Base-by-base conservation (phyloP, 352 stramenopile species). In the Phytophthora gonapodyides region DNA sequence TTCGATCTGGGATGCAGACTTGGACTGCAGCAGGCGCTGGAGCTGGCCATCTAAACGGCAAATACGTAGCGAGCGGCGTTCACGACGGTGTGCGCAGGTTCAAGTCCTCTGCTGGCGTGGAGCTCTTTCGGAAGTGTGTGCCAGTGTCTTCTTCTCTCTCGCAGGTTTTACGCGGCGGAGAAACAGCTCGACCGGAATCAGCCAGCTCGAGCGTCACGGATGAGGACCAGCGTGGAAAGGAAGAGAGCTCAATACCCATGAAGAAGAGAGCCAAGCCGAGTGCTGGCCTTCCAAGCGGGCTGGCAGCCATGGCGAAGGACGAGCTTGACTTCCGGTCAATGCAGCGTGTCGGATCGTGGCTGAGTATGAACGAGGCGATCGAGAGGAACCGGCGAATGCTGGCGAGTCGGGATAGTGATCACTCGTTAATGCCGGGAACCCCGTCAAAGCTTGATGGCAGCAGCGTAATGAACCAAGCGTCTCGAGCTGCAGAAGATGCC, bases 111-210 rank as follows among this genome's bases (percentile, higher is more conserved):
- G 53, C 70, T 21, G 84, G 84, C 0, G 67, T 91, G 6, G 84
- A 93, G 50, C 68, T 93, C 4, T 93, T 93, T 57, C 76, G 84
- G 5, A 93, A 91, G 31, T 64, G 69, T 37, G 47, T 93, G 0
- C 71, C 74, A 16, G 63, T 75, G 19, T 64, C 65, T 9, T 88
- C 82, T 2, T 78, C 60, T 9, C 61, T 93, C 4, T 65, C 74
- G 6, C 57, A 76, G n/a, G 57, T 63, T 12, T 55, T 91, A n/a
- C 62, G 72, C 13, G 47, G 61, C 42, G 56, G 37, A 3, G 53
- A 69, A 44, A 49, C 35, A 11, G 24, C 36, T 33, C 41, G 43
- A 19, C 37, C 52, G 6, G 58, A 60, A 24, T 50, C 53, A 11
- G 30, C 35, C 3, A 38, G 5, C 10, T 37, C 34, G 11, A 55